Evolutionary conservation across 495 filamentous ascomycete species (phyloP).

Genomic region (Penicillium atrosanguineum): DNA sequence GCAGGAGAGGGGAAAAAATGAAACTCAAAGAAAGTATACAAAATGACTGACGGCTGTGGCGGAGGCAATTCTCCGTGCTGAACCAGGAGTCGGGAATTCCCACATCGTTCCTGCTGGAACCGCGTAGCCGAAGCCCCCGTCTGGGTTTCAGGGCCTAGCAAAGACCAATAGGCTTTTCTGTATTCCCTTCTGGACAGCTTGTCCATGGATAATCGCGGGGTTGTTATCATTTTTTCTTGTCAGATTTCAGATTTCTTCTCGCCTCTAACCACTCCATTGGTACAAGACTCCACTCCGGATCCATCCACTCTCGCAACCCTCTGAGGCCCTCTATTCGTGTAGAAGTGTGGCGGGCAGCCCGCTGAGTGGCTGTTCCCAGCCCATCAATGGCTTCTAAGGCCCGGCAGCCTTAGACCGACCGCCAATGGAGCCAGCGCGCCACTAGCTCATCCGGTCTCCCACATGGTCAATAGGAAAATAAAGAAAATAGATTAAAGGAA

Average conservation of each 20-base stretch:
- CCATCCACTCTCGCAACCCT: conserved; percentile 8
- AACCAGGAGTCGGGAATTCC: background rate
- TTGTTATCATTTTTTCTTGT: conserved; percentile 1
- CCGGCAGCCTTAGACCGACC: conserved; percentile 13
- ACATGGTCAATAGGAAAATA: background rate
- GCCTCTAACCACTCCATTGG: conserved; percentile 1
- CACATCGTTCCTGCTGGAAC: background rate
- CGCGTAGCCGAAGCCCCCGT: background rate
- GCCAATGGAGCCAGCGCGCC: conserved; percentile 18
- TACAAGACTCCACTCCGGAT: conserved; percentile 9
- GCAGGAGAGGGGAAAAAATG: background rate
- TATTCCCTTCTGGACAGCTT: background rate
- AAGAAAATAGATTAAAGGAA: background rate
- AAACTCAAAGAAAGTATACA: background rate
- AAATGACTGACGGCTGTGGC: background rate
- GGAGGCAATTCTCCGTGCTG: background rate
- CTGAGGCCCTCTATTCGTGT: conserved; percentile 8
- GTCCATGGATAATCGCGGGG: conserved; percentile 16
- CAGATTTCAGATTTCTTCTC: conserved; percentile 2
- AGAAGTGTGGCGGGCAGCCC: conserved; percentile 22
- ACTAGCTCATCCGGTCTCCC: conserved; percentile 11
- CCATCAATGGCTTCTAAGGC: conserved; percentile 13
- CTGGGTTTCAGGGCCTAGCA: conserved; percentile 15
- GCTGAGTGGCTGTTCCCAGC: conserved; percentile 21
- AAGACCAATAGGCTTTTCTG: conserved; percentile 10